Percentiles rank a stretch among this genome's conserved stretches.
Conservation (phyloP, 2,329 filamentous ascomycete genomes). For the Aureobasidium sp. region DNA sequence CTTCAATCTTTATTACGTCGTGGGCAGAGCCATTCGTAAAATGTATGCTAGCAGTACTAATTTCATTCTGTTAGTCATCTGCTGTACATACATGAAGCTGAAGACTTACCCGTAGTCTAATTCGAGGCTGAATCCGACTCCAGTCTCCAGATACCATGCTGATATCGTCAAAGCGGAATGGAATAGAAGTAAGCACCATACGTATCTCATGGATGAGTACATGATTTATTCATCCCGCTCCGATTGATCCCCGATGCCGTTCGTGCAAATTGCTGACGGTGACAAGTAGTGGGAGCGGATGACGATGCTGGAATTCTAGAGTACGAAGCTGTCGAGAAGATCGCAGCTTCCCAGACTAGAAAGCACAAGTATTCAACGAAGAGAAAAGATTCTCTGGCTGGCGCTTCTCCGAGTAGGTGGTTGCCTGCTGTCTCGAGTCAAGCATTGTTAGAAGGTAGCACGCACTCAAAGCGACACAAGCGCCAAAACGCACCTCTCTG, state of each 20-base stretch:
- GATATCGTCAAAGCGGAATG: background rate
- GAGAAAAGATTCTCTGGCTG: too few species aligned
- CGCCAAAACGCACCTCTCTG: too few species aligned
- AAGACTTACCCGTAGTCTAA: background rate
- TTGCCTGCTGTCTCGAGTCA: too few species aligned
- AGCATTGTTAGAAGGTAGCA: too few species aligned
- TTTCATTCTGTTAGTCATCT: too few species aligned
- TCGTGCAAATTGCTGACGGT: background rate
- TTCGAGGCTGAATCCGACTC: background rate
- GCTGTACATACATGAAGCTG: too few species aligned
- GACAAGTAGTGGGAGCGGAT: background rate
- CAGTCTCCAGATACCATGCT: background rate
- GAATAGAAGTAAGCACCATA: background rate
- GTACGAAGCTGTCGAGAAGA: background rate
- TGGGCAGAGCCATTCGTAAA: background rate
- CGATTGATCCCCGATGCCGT: background rate
- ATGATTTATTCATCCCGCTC: background rate
- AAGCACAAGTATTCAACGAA: background rate
- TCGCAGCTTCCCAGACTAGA: background rate
- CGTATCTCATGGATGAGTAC: background rate
- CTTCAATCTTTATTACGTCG: background rate
- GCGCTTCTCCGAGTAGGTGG: too few species aligned
- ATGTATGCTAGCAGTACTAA: background rate
- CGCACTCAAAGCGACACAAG: too few species aligned
- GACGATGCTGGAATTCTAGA: background rate